phyloP scores from a whole-genome alignment of 2,329 filamentous ascomycete species.

The Rhytidhysteron rufulum region DNA sequence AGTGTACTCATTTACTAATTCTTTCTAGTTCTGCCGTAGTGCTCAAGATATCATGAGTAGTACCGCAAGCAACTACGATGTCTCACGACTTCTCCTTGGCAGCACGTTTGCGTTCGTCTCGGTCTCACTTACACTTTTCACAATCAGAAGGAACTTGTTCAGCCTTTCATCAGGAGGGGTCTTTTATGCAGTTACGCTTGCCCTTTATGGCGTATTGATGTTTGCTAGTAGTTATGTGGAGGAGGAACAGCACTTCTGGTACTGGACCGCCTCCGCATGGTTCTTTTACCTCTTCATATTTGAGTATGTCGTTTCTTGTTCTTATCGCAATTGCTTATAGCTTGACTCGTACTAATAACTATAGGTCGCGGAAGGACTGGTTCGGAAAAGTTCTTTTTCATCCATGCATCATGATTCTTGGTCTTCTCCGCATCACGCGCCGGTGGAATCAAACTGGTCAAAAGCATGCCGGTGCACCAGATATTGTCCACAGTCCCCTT shows the following conservation, averaged over 20 bases:
- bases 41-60: conserved; percentile 80
- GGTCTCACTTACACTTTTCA: conserved; percentile 33
- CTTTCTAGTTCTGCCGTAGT: conserved; percentile 63
- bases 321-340: neutral
- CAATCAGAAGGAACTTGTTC: conserved; percentile 28
- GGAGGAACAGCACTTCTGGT: conserved; percentile 99
- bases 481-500: conserved; percentile 74
- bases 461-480: conserved; percentile 86
- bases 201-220: conserved; percentile 79
- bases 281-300: conserved; percentile 46
- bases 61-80: conserved; percentile 88
- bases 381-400: conserved; percentile 23
- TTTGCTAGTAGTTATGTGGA: conserved; percentile 97
- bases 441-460: conserved; percentile 97
- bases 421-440: conserved; percentile 62
- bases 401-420: conserved; percentile 49
- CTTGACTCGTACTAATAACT: neutral
- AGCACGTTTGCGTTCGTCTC: conserved; percentile 43
- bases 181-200: conserved; percentile 33
- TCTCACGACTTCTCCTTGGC: conserved; percentile 56
- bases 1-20: too few relatives aligned
- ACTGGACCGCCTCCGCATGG: conserved; percentile 79
- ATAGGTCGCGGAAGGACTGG: conserved; percentile 25
- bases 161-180: conserved; percentile 50
- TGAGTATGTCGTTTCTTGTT: conserved; percentile 17